phyloP scores from a whole-genome alignment of 805 yeast genomes.

The Nakazawaea sp. region DNA sequence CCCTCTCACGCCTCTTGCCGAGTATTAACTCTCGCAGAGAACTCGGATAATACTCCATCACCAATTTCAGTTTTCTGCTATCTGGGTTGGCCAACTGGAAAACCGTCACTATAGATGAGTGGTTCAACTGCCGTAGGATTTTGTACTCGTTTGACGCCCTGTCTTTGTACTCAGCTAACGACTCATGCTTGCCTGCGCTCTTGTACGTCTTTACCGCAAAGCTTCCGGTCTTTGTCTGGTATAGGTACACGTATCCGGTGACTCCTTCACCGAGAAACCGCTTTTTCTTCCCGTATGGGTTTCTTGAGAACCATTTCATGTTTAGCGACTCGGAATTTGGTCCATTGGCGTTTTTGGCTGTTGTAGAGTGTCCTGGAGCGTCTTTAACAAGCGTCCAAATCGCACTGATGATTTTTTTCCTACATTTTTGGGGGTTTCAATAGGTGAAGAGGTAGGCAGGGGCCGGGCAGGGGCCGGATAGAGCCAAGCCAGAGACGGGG shows the following conservation, averaged over 20 bases:
- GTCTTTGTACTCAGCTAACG: constrained; percentile 28
- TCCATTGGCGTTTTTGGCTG: too few relatives aligned
- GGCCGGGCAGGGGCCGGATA: too few relatives aligned
- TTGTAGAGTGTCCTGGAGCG: too few relatives aligned
- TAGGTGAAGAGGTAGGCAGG: too few relatives aligned
- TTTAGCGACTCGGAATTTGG: too few relatives aligned
- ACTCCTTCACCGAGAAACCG: constrained; percentile 22
- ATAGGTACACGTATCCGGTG: constrained; percentile 28
- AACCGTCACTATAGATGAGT: constrained; percentile 29
- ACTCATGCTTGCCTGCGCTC: constrained; percentile 31
- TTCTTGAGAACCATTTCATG: too few relatives aligned
- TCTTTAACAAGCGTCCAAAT: too few relatives aligned
- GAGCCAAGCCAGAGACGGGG: too few relatives aligned
- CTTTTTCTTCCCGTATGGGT: not conserved
- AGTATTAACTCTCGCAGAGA: constrained; percentile 11
- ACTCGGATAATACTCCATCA: constrained; percentile 30
- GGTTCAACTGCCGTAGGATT: constrained; percentile 22
- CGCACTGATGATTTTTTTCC: too few relatives aligned
- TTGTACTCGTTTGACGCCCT: constrained; percentile 32
- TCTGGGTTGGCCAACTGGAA: constrained; percentile 22
- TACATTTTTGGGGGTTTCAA: too few relatives aligned
- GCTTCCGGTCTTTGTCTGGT: constrained; percentile 13
- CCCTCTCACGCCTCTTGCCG: constrained; percentile 11
- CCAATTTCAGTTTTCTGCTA: constrained; percentile 20
- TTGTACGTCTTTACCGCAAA: constrained; percentile 42